phyloP scores from a whole-genome alignment of 1,139 yeast genomes.

The Saccharomyces hybrid region DNA sequence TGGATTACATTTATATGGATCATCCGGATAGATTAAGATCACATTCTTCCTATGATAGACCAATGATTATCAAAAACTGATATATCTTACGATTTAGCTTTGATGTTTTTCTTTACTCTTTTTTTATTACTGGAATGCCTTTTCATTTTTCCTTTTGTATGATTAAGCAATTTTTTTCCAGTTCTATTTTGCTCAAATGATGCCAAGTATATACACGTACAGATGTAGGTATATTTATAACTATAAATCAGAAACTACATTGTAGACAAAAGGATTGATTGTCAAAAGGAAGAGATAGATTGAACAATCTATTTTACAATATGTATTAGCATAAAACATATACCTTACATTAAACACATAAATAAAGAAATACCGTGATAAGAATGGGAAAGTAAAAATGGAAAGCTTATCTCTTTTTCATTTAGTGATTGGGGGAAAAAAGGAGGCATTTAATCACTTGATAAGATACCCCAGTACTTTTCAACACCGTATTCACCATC shows the following conservation, averaged over 20 bases:
- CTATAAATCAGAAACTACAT: neutral
- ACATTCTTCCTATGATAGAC: constrained; percentile 31
- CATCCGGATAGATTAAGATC: constrained; percentile 64
- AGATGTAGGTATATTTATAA: neutral
- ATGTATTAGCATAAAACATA: neutral
- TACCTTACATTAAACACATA: neutral
- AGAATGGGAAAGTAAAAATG: neutral
- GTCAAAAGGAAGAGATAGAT: neutral
- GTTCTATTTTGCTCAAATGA: neutral
- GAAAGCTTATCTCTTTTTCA: neutral
- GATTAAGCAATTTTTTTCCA: neutral
- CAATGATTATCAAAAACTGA: constrained; percentile 31
- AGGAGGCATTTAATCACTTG: constrained; percentile 1
- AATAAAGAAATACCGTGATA: neutral
- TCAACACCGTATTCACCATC: constrained; percentile 61
- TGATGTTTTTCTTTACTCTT: neutral
- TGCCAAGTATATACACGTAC: neutral
- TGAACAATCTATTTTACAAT: neutral
- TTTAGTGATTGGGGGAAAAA: neutral
- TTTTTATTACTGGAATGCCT: neutral
- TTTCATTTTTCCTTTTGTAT: neutral
- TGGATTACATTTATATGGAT: constrained; percentile 64
- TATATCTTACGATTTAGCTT: neutral
- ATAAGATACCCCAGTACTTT: constrained; percentile 61
- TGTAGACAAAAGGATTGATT: neutral